phyloP scores from a whole-genome alignment of 1,139 yeast genomes.

The Suhomyces kunorum region DNA sequence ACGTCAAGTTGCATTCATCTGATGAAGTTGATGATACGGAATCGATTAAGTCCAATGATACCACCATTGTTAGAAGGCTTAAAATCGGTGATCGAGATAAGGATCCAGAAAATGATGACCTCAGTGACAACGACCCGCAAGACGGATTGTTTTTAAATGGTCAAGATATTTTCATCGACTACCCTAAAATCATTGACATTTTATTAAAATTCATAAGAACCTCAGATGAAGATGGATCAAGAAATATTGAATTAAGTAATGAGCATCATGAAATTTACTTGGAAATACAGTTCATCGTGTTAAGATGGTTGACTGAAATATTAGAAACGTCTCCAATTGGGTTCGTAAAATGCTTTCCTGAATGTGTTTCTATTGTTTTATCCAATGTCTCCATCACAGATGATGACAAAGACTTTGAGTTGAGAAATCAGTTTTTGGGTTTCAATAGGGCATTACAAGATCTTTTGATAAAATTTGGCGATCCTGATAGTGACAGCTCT shows the following conservation, averaged over 20 bases:
- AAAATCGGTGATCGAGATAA: slow-evolving; percentile 6
- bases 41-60: slow-evolving; percentile 29
- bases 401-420: slow-evolving; percentile 40
- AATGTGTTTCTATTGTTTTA: slow-evolving; percentile 41
- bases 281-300: slow-evolving; percentile 76
- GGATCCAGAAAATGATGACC: slow-evolving; percentile 33
- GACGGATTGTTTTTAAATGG: slow-evolving; percentile 66
- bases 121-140: slow-evolving; percentile 34
- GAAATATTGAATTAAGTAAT: slow-evolving; percentile 30
- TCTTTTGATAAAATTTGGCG: slow-evolving; percentile 35
- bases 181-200: slow-evolving; percentile 76
- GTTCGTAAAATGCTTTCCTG: slow-evolving; percentile 60
- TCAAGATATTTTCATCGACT: slow-evolving; percentile 82
- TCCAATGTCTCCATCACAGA: slow-evolving; percentile 43
- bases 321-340: slow-evolving; percentile 76
- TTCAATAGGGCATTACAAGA: slow-evolving; percentile 40
- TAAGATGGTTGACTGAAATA: slow-evolving; percentile 81
- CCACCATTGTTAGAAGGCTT: slow-evolving; percentile 25
- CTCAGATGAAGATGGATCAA: slow-evolving; percentile 20
- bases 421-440: slow-evolving; percentile 39
- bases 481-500: slow-evolving; percentile 10
- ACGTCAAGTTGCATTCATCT: slow-evolving; percentile 6
- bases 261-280: slow-evolving; percentile 55
- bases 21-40: slow-evolving; percentile 20
- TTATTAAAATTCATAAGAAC: slow-evolving; percentile 76